Conservation (phyloP, 352 stramenopile species). For the Globisporangium apiculatum region DNA sequence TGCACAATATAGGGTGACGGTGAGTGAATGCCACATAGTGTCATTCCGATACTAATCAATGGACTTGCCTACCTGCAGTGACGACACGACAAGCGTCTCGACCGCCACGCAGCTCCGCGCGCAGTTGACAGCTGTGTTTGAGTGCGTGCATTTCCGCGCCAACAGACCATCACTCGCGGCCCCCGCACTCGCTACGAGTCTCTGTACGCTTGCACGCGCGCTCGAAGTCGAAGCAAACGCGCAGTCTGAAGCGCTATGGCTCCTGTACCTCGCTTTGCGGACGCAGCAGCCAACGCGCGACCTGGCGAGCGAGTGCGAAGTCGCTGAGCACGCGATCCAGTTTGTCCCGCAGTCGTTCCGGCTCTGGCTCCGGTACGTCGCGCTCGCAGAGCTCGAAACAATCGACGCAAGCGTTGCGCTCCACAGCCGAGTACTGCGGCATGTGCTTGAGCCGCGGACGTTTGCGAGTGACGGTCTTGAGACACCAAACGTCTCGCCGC, state of each 20-base stretch:
- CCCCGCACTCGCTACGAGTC: slow-evolving; percentile 13
- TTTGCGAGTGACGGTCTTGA: background rate
- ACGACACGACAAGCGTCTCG: slow-evolving; percentile 18
- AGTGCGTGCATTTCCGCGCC: slow-evolving; percentile 8
- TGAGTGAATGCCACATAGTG: too few species aligned
- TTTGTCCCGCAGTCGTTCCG: slow-evolving; percentile 20
- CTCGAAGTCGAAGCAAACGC: slow-evolving; percentile 31
- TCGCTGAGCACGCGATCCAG: slow-evolving; percentile 24
- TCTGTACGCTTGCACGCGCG: slow-evolving; percentile 24
- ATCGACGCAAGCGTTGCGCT: slow-evolving; percentile 8
- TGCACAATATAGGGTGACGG: too few species aligned
- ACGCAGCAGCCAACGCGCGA: slow-evolving; percentile 12
- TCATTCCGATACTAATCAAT: background rate
- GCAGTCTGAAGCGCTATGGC: slow-evolving; percentile 28
- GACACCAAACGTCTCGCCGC: slow-evolving; percentile 3
- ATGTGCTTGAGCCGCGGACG: slow-evolving; percentile 6
- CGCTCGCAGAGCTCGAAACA: slow-evolving; percentile 8
- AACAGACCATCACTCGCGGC: background rate
- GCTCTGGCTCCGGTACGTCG: slow-evolving; percentile 26
- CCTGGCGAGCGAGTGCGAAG: slow-evolving; percentile 16
- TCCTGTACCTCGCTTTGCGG: slow-evolving; percentile 24
- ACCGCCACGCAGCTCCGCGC: slow-evolving; percentile 7
- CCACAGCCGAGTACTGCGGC: slow-evolving; percentile 10
- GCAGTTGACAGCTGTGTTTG: slow-evolving; percentile 15
- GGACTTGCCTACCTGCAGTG: slow-evolving; percentile 3